Evolutionary conservation across 768 basidiomycete genomes (phyloP).

Genomic region (Agaricus sinodeliciosus): DNA sequence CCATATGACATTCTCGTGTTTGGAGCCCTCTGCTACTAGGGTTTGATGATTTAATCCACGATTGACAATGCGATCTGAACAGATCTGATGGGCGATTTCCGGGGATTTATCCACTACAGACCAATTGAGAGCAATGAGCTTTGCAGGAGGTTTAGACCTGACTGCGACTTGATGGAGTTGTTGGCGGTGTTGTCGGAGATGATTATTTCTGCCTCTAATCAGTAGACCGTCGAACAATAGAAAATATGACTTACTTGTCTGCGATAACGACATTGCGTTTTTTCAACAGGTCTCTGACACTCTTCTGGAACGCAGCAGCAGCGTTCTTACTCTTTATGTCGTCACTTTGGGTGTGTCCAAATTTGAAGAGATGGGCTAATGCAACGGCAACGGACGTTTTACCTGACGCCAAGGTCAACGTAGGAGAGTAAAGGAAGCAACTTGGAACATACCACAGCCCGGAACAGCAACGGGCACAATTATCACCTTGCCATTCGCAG

Average conservation of each 20-base stretch:
- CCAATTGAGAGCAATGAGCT: slow-evolving; percentile 83
- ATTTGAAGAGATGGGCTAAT: slow-evolving; percentile 71
- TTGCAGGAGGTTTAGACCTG: slow-evolving; percentile 44
- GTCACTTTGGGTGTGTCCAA: slow-evolving; percentile 92
- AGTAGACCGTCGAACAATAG: neutral
- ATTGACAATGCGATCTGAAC: slow-evolving; percentile 61
- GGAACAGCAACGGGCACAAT: slow-evolving; percentile 88
- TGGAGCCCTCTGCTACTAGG: slow-evolving; percentile 50
- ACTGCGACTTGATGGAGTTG: slow-evolving; percentile 53
- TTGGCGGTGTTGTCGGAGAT: slow-evolving; percentile 71
- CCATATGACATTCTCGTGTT: slow-evolving; percentile 78
- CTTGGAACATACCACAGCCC: slow-evolving; percentile 68
- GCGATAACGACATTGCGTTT: slow-evolving; percentile 79
- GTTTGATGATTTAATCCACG: slow-evolving; percentile 87
- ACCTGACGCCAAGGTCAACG: slow-evolving; percentile 34
- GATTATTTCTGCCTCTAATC: slow-evolving; percentile 66
- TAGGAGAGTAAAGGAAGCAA: neutral
- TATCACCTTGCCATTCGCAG: slow-evolving; percentile 61
- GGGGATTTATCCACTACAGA: slow-evolving; percentile 43
- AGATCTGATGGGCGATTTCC: slow-evolving; percentile 65
- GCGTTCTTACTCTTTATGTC: slow-evolving; percentile 76
- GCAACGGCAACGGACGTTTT: slow-evolving; percentile 86
- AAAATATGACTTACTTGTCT: slow-evolving; percentile 63
- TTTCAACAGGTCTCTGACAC: slow-evolving; percentile 56
- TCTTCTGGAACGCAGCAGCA: slow-evolving; percentile 63